Conservation (phyloP, 768 basidiomycete species). For the Lyophyllum atratum region DNA sequence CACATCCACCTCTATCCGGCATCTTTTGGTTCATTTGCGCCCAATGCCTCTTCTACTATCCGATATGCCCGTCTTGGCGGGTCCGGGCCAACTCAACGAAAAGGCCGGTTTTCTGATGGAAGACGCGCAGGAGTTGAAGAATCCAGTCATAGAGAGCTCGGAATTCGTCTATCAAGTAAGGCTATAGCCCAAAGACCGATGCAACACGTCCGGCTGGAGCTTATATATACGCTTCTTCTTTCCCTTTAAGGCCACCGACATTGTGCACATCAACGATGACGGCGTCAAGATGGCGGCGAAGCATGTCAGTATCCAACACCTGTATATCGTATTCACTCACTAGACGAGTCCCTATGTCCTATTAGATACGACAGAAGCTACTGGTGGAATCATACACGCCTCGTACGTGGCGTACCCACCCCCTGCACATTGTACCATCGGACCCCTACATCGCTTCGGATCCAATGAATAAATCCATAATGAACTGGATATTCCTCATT, state of each 20-base stretch:
- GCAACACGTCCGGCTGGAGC: background rate
- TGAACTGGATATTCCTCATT: conserved; percentile 90
- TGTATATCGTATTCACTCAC: conserved; percentile 2
- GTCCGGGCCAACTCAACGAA: conserved; percentile 21
- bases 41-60: conserved; percentile 3
- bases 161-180: conserved; percentile 59
- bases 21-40: background rate
- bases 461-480: conserved; percentile 54
- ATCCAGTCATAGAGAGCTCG: conserved; percentile 63
- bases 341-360: conserved; percentile 3
- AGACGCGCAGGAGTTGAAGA: conserved; percentile 29
- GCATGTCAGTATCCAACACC: conserved; percentile 45
- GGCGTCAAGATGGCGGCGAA: conserved; percentile 69
- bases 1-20: too few species aligned
- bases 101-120: conserved; percentile 25
- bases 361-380: conserved; percentile 66
- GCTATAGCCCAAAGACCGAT: conserved; percentile 5
- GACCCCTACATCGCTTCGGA: conserved; percentile 59
- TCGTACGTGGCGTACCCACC: conserved; percentile 78
- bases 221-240: conserved; percentile 2
- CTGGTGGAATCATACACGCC: conserved; percentile 70
- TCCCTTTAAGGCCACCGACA: conserved; percentile 49
- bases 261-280: conserved; percentile 59
- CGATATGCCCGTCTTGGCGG: background rate
- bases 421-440: conserved; percentile 71